phyloP scores from a whole-genome alignment of 345 rosid genomes.

The Capsella bursapastoris region DNA sequence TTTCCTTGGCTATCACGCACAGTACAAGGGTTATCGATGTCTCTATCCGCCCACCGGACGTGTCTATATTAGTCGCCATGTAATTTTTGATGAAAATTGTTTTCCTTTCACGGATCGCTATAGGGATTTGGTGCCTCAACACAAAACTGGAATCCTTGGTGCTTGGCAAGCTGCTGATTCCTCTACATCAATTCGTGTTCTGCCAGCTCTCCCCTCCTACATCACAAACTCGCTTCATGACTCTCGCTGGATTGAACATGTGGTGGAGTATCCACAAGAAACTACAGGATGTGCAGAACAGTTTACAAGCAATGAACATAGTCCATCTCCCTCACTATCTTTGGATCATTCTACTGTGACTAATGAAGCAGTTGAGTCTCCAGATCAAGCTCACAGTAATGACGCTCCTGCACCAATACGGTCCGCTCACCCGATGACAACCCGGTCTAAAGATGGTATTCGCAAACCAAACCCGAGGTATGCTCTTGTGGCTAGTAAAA shows the following conservation, averaged over 20 bases:
- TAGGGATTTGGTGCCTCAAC: rapidly evolving
- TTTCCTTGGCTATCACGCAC: background rate
- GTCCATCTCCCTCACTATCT: too few relatives aligned
- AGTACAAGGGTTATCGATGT: background rate
- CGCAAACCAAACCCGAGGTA: background rate
- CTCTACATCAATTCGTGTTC: rapidly evolving
- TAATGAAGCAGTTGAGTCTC: too few relatives aligned
- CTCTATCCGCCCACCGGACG: background rate
- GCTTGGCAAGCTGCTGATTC: background rate
- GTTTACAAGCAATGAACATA: too few relatives aligned
- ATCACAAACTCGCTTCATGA: too few relatives aligned
- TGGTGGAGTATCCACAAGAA: too few relatives aligned
- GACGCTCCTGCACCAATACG: too few relatives aligned
- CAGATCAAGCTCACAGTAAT: too few relatives aligned
- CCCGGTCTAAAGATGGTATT: background rate
- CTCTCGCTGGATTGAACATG: too few relatives aligned
- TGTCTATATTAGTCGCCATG: background rate
- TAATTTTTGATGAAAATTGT: background rate
- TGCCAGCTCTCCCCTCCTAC: too few relatives aligned
- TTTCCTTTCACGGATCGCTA: background rate
- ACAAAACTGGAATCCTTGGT: background rate
- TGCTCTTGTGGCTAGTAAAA: background rate
- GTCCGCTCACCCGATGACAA: background rate
- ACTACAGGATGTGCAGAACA: too few relatives aligned
- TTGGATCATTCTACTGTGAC: too few relatives aligned